A percentile compares a stretch with the other conserved stretches of the same genome.
Evolutionary conservation across 352 stramenopile species (phyloP).

Genomic region (Pythium aristosporum): DNA sequence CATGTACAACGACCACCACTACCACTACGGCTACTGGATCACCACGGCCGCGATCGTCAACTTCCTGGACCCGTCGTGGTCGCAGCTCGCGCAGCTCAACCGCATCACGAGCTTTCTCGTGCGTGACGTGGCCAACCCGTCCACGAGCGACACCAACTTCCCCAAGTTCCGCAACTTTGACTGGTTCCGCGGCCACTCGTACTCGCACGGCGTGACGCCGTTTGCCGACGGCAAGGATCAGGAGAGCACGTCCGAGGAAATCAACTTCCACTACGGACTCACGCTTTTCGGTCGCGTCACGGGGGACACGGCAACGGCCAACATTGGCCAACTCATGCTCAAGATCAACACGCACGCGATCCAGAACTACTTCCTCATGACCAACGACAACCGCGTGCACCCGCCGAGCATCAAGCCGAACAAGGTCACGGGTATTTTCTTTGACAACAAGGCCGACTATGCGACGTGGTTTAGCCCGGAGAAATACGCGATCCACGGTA

Average conservation of each 20-base stretch:
- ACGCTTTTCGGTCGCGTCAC: slow-evolving; percentile 55
- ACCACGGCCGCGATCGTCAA: slow-evolving; percentile 64
- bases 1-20: slow-evolving; percentile 78
- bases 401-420: slow-evolving; percentile 57
- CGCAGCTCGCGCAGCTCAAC: slow-evolving; percentile 50
- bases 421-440: slow-evolving; percentile 45
- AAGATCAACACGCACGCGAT: slow-evolving; percentile 55
- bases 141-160: slow-evolving; percentile 41
- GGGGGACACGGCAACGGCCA: slow-evolving; percentile 29
- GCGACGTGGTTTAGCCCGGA: slow-evolving; percentile 72
- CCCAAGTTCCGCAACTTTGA: slow-evolving; percentile 59
- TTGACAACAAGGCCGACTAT: slow-evolving; percentile 51
- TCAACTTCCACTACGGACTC: slow-evolving; percentile 53
- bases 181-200: slow-evolving; percentile 70
- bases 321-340: slow-evolving; percentile 53
- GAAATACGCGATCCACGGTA: slow-evolving; percentile 69
- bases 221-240: slow-evolving; percentile 67
- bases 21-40: slow-evolving; percentile 75
- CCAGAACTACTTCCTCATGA: slow-evolving; percentile 67
- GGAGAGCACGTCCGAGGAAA: slow-evolving; percentile 64
- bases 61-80: slow-evolving; percentile 65
- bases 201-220: slow-evolving; percentile 65
- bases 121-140: slow-evolving; percentile 57
- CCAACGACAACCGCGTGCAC: slow-evolving; percentile 48
- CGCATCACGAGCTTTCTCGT: slow-evolving; percentile 36